Conservation (phyloP, 140 eudicot genomes). For the Erigeron philadelphicus region DNA sequence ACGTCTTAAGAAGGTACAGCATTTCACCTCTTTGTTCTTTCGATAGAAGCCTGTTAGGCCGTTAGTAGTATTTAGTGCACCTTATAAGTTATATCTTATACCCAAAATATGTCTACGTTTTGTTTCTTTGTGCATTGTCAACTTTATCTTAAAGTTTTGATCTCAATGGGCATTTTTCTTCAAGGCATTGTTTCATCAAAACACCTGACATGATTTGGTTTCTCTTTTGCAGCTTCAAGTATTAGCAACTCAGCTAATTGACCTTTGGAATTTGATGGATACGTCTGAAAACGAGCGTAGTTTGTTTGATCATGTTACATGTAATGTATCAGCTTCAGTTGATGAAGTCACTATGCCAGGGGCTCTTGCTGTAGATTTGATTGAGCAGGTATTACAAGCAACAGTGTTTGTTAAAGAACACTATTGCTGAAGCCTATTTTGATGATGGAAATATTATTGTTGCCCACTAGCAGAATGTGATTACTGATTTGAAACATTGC, state of each 20-base stretch:
- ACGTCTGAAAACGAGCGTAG: slow-evolving; percentile 68
- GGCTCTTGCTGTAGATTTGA: slow-evolving; percentile 82
- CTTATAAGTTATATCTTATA: too few species aligned
- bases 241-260: slow-evolving; percentile 70
- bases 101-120: background rate
- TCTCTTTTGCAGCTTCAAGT: slow-evolving; percentile 72
- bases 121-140: background rate
- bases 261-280: slow-evolving; percentile 97
- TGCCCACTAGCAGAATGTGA: background rate
- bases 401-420: slow-evolving; percentile 6
- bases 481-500: background rate
- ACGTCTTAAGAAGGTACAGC: slow-evolving; percentile 65
- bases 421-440: background rate
- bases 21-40: background rate
- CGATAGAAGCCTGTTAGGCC: too few species aligned
- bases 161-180: background rate
- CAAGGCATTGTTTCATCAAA: background rate
- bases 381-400: slow-evolving; percentile 57
- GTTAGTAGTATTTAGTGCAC: too few species aligned
- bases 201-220: background rate
- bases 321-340: slow-evolving; percentile 80
- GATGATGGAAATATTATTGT: background rate
- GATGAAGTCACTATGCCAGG: slow-evolving; percentile 82
- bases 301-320: slow-evolving; percentile 83
- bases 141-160: background rate